A percentile compares a stretch with the other conserved stretches of the same genome.
These are phyloP conservation scores for Aspergillus carbonarius DNA, from an alignment of 2,329 filamentous ascomycete genomes.

Conservation along the genomic window DNA sequence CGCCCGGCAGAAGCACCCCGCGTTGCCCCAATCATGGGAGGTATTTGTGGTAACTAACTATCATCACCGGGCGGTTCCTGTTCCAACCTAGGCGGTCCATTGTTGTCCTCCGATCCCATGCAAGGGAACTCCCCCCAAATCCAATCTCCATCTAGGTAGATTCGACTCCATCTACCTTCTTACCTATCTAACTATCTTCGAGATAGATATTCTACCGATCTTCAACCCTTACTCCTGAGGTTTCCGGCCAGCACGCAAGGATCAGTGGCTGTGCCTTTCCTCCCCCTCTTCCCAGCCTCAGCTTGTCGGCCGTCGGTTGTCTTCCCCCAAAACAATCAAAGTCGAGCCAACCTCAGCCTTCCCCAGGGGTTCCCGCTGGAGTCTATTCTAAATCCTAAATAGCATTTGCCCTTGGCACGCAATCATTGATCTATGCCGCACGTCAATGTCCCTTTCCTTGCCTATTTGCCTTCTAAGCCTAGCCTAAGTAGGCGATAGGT, in stretches of 20 bases:
- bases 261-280: background rate
- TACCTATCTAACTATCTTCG: background rate
- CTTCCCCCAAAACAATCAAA: constrained; percentile 16
- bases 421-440: constrained; percentile 2
- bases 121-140: constrained; percentile 23
- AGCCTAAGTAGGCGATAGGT: constrained; percentile 4
- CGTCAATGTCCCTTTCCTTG: constrained; percentile 9
- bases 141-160: constrained; percentile 6
- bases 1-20: constrained; percentile 35
- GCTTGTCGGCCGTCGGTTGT: constrained; percentile 14
- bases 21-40: constrained; percentile 23
- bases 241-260: constrained; percentile 3
- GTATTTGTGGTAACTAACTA: too few relatives aligned
- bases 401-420: constrained; percentile 4
- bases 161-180: background rate
- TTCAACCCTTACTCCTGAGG: background rate
- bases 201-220: background rate
- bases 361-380: background rate
- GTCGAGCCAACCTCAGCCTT: constrained; percentile 1
- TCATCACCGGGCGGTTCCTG: background rate
- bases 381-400: background rate
- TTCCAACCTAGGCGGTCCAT: constrained; percentile 7
- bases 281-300: constrained; percentile 1
- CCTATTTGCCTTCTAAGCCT: constrained; percentile 4
- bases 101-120: constrained; percentile 8